A percentile compares a stretch with the other conserved stretches of the same genome.
These are phyloP conservation scores for Truncatella angustata DNA, from an alignment of 2,329 filamentous ascomycete species.

Conservation along the genomic window DNA sequence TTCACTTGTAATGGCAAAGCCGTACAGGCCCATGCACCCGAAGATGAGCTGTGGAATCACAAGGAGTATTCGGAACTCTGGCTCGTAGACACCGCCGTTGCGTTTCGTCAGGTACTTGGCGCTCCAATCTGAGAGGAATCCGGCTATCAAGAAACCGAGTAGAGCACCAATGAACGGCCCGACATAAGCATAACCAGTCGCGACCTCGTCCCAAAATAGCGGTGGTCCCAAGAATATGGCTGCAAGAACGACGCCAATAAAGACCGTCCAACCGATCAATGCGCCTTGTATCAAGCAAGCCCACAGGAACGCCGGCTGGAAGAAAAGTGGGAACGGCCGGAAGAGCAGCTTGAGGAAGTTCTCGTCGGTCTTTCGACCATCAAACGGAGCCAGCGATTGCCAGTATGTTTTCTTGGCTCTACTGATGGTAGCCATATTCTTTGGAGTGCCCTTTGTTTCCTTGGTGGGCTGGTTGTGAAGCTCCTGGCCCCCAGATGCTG, in stretches of 20 bases:
- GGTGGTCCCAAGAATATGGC: slow-evolving; percentile 79
- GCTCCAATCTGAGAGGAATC: slow-evolving; percentile 69
- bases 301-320: slow-evolving; percentile 86
- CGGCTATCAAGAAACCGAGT: slow-evolving; percentile 71
- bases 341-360: slow-evolving; percentile 62
- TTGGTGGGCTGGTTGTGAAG: slow-evolving; percentile 9
- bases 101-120: slow-evolving; percentile 67
- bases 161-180: slow-evolving; percentile 83
- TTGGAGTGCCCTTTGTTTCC: too few species aligned
- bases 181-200: slow-evolving; percentile 84
- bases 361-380: slow-evolving; percentile 79
- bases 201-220: slow-evolving; percentile 76
- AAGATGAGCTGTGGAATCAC: slow-evolving; percentile 80
- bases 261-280: slow-evolving; percentile 93
- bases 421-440: slow-evolving; percentile 30
- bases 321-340: slow-evolving; percentile 79
- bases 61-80: slow-evolving; percentile 83
- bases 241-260: slow-evolving; percentile 82
- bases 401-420: slow-evolving; percentile 54
- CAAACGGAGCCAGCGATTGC: slow-evolving; percentile 67
- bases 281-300: slow-evolving; percentile 76
- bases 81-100: slow-evolving; percentile 84
- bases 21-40: slow-evolving; percentile 76
- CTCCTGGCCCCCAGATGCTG: slow-evolving; percentile 26
- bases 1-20: slow-evolving; percentile 73